Evolutionary conservation across 139 green algal genomes (phyloP).

Genomic region (Parachlorella kessleri): DNA sequence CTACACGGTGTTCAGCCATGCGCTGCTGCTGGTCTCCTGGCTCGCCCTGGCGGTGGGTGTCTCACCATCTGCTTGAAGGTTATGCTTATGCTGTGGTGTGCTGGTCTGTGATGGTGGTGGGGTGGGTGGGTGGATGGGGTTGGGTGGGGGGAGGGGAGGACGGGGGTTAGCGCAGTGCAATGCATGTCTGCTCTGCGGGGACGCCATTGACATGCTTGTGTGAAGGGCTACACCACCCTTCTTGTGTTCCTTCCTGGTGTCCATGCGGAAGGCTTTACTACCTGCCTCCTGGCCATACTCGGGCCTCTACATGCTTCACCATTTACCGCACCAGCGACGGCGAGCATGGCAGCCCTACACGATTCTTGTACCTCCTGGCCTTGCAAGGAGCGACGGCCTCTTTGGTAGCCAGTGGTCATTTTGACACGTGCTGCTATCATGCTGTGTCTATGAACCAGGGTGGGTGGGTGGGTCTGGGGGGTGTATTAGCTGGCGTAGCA

Average conservation of each 20-base stretch:
- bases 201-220: no score
- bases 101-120: no score
- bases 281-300: background rate
- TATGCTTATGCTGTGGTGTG: no score
- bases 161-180: no score
- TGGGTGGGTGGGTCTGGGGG: background rate
- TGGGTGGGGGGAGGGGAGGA: no score
- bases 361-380: background rate
- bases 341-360: background rate
- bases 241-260: slow-evolving; percentile 18
- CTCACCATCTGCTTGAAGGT: no score
- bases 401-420: background rate
- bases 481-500: background rate
- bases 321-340: background rate
- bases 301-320: background rate
- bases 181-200: no score
- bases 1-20: slow-evolving; percentile 14
- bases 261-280: background rate
- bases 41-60: background rate
- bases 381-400: background rate
- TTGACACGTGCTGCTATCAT: background rate
- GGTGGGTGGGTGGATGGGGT: no score
- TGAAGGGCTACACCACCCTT: no score
- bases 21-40: slow-evolving; percentile 18
- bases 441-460: background rate